Percentiles rank a stretch among this genome's conserved stretches.
Conservation (phyloP, 305 asterid genomes). For the Solanum hybrid region DNA sequence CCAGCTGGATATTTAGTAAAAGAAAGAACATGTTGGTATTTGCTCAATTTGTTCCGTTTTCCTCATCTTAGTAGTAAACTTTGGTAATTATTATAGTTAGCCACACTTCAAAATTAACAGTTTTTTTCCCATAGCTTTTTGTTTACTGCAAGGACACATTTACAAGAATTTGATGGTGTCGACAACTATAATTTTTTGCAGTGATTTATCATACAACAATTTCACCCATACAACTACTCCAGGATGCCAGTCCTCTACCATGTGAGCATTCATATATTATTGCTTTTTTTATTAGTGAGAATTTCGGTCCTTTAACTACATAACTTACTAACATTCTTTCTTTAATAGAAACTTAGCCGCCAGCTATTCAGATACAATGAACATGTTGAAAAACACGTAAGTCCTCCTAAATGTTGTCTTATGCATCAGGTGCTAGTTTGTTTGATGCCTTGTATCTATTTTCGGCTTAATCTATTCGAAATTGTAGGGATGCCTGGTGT, state of each 20-base stretch:
- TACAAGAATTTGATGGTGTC: background rate
- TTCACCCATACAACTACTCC: slow-evolving; percentile 31
- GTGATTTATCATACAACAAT: slow-evolving; percentile 83
- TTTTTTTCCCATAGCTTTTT: background rate
- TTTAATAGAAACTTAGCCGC: slow-evolving; percentile 66
- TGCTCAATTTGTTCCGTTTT: background rate
- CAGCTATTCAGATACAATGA: slow-evolving; percentile 43
- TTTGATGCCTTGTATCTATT: background rate
- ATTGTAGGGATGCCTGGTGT: slow-evolving; percentile 54
- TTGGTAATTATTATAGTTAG: background rate
- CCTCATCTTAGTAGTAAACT: background rate
- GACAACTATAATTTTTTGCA: slow-evolving; percentile 25
- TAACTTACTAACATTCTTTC: slow-evolving; percentile 5
- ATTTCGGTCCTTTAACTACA: background rate
- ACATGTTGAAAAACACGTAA: slow-evolving; percentile 36
- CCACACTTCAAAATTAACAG: background rate
- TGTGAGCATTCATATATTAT: slow-evolving; percentile 38
- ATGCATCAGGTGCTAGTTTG: background rate
- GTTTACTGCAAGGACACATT: background rate
- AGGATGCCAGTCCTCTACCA: slow-evolving; percentile 31
- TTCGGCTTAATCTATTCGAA: background rate
- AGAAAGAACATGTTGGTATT: slow-evolving; percentile 31
- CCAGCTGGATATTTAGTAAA: slow-evolving; percentile 37
- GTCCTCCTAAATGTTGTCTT: slow-evolving; percentile 14
- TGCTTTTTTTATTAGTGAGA: background rate